phyloP scores from a whole-genome alignment of 2,329 filamentous ascomycete species.

The Aquanectria penicillioides region DNA sequence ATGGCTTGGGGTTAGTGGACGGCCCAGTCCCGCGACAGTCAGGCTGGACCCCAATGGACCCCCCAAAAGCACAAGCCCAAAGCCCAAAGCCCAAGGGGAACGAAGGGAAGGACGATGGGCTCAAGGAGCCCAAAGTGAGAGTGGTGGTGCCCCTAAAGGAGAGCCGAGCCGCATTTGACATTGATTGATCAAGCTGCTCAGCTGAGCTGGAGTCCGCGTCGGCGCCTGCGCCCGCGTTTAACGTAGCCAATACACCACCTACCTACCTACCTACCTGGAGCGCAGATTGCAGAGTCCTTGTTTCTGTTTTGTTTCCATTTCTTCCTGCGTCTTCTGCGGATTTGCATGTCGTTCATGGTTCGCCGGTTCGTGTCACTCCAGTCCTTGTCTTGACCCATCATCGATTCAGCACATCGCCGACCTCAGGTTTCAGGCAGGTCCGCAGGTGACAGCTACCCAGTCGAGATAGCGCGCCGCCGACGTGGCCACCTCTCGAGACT shows the following conservation, averaged over 20 bases:
- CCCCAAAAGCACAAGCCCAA: not conserved
- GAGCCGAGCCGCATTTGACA: too few relatives aligned
- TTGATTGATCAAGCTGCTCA: slow-evolving; percentile 4
- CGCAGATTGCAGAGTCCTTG: too few relatives aligned
- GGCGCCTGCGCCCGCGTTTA: not conserved
- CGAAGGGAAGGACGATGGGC: too few relatives aligned
- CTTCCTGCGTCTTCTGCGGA: not conserved
- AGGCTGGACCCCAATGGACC: slow-evolving; percentile 10
- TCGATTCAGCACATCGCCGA: slow-evolving; percentile 3
- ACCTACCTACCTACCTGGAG: too few relatives aligned
- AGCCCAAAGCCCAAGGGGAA: not conserved
- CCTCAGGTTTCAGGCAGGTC: slow-evolving; percentile 21
- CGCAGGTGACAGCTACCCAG: slow-evolving; percentile 15
- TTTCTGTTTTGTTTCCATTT: too few relatives aligned
- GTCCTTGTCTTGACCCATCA: not conserved
- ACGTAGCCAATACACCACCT: too few relatives aligned
- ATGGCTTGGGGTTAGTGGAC: slow-evolving; percentile 23
- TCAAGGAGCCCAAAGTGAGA: too few relatives aligned
- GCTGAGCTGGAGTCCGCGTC: not conserved
- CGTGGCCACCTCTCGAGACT: slow-evolving; percentile 15
- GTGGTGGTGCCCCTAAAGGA: too few relatives aligned
- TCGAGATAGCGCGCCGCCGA: too few relatives aligned
- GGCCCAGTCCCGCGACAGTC: slow-evolving; percentile 5
- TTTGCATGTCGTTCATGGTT: not conserved
- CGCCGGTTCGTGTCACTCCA: slow-evolving; percentile 5